Conservation (phyloP, 805 yeast species). For the Isabelozyma heimii region DNA sequence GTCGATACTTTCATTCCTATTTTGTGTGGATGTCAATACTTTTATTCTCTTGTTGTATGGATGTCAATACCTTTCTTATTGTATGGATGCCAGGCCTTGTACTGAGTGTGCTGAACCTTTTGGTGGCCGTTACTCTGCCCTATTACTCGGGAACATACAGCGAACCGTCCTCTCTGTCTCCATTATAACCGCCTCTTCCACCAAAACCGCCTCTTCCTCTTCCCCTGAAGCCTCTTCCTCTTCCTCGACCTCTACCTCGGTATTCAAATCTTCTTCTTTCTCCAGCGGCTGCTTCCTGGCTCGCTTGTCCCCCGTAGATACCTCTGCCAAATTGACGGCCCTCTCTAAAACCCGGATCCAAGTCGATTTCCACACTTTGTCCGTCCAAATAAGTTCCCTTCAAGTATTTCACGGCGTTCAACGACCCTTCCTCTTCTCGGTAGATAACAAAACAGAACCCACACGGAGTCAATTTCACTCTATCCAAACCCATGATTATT, state of each 20-base stretch:
- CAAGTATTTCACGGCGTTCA: conserved; percentile 78
- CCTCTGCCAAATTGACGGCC: conserved; percentile 98
- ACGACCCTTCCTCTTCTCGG: conserved; percentile 63
- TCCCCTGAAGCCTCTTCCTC: conserved; percentile 43
- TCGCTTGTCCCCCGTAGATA: conserved; percentile 84
- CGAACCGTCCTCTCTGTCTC: not conserved
- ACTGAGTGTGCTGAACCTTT: too few relatives aligned
- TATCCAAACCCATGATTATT: conserved; percentile 92
- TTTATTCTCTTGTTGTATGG: too few relatives aligned
- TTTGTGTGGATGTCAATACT: too few relatives aligned
- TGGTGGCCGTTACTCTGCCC: too few relatives aligned
- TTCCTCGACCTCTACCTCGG: conserved; percentile 17
- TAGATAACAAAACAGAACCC: conserved; percentile 94
- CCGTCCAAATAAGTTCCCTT: conserved; percentile 84
- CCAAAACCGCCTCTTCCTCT: conserved; percentile 34
- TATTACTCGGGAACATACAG: not conserved
- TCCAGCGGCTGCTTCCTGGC: conserved; percentile 52
- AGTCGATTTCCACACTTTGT: conserved; percentile 74
- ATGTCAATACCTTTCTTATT: too few relatives aligned
- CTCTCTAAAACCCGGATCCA: conserved; percentile 94
- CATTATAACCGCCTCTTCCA: conserved; percentile 21
- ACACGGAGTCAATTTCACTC: conserved; percentile 89
- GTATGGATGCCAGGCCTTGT: too few relatives aligned
- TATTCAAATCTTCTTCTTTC: conserved; percentile 8
- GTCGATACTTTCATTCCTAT: too few relatives aligned